Percentiles rank a stretch among this genome's conserved stretches.
Conservation (phyloP, 306 rosid species). For the Rubus parviflorus region DNA sequence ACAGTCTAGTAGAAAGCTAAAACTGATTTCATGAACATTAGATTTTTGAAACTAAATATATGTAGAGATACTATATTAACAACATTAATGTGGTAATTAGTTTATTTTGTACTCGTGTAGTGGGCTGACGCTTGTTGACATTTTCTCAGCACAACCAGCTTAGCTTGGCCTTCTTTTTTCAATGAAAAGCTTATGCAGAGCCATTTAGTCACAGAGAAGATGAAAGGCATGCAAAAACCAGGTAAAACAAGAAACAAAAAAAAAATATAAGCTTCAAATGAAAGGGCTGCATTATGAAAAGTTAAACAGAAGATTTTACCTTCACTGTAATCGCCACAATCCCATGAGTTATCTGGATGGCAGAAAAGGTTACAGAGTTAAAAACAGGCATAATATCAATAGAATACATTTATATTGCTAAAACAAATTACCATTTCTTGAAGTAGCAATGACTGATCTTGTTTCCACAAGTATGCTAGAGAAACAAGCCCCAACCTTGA, state of each 20-base stretch:
- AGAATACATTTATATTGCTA: conserved; percentile 17
- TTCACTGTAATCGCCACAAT: conserved; percentile 84
- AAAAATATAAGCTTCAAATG: not conserved
- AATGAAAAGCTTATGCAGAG: not conserved
- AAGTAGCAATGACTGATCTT: conserved; percentile 90
- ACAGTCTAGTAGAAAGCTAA: not conserved
- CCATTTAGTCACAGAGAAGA: not conserved
- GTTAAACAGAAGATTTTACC: conserved; percentile 46
- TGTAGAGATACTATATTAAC: not conserved
- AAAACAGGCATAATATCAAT: conserved; percentile 1
- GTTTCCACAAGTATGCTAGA: conserved; percentile 94
- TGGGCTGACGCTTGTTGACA: not conserved
- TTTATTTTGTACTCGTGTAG: not conserved
- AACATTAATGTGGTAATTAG: not conserved
- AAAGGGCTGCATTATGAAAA: not conserved
- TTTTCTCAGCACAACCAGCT: not conserved
- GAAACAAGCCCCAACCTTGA: conserved; percentile 99
- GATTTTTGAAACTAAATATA: not conserved
- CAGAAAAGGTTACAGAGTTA: conserved; percentile 4
- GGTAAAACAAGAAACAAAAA: not conserved
- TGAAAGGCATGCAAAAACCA: not conserved
- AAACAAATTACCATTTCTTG: conserved; percentile 81
- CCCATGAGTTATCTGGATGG: conserved; percentile 68
- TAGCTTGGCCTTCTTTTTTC: not conserved
- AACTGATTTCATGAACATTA: not conserved